A percentile compares a stretch with the other conserved stretches of the same genome.
phyloP scores from a whole-genome alignment of 805 yeast genomes.

The Cyberlindnera galapagoensis region DNA sequence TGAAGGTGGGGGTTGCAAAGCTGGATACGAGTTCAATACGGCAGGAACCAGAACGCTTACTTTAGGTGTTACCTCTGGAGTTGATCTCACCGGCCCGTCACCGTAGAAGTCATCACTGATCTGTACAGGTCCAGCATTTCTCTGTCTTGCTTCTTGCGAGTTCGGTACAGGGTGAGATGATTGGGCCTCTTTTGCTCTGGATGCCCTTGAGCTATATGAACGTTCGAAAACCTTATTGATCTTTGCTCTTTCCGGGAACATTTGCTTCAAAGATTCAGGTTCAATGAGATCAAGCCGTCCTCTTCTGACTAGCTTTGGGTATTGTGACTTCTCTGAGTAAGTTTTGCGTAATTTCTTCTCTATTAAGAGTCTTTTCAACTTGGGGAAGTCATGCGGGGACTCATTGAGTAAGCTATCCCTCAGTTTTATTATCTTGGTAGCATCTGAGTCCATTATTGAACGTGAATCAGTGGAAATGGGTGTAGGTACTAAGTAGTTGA shows the following conservation, averaged over 20 bases:
- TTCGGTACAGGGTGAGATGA: neutral
- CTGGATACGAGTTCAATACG: too few species aligned
- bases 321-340: slow-evolving; percentile 15
- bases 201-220: slow-evolving; percentile 17
- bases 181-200: slow-evolving; percentile 10
- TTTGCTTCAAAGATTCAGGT: slow-evolving; percentile 7
- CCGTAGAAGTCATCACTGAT: slow-evolving; percentile 9
- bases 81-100: too few species aligned
- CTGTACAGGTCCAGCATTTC: too few species aligned
- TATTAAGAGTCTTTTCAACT: slow-evolving; percentile 8
- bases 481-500: too few species aligned
- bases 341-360: slow-evolving; percentile 17
- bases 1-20: too few species aligned
- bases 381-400: slow-evolving; percentile 3
- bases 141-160: neutral
- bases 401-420: slow-evolving; percentile 11
- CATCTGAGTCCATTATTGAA: slow-evolving; percentile 9
- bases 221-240: slow-evolving; percentile 18
- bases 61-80: too few species aligned
- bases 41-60: too few species aligned
- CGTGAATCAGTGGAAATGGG: too few species aligned
- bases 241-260: slow-evolving; percentile 11
- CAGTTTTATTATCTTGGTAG: slow-evolving; percentile 11
- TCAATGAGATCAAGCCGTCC: slow-evolving; percentile 24
- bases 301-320: slow-evolving; percentile 16